Evolutionary conservation across 495 filamentous ascomycete species (phyloP).

Genomic region (Talaromyces wortmannii): DNA sequence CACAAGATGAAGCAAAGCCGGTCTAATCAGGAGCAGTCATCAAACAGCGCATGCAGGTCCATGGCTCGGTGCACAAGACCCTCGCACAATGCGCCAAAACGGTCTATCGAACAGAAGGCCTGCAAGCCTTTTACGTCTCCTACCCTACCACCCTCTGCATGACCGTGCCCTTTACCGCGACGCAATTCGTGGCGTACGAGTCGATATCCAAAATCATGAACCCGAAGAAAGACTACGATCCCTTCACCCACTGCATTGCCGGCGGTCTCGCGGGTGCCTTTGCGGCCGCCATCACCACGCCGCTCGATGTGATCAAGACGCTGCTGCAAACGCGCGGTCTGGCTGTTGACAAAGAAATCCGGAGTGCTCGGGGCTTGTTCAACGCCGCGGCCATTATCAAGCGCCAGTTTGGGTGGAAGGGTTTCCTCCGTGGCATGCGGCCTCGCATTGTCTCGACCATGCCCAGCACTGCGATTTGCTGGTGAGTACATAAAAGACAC

Average conservation of each 20-base stretch:
- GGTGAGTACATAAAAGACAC: constrained; percentile 50
- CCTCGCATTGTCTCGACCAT: constrained; percentile 93
- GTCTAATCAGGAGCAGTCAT: constrained; percentile 58
- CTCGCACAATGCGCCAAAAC: constrained; percentile 78
- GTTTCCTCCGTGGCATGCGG: constrained; percentile 88
- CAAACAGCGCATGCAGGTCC: constrained; percentile 99
- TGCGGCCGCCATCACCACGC: constrained; percentile 88
- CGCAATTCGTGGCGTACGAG: constrained; percentile 96
- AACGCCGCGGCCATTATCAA: constrained; percentile 79
- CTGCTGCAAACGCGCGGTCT: constrained; percentile 88
- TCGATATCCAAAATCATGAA: constrained; percentile 92
- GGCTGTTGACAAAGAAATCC: constrained; percentile 71
- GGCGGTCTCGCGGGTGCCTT: constrained; percentile 90
- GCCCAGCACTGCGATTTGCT: constrained; percentile 98
- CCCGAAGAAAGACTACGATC: constrained; percentile 76
- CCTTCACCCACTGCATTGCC: constrained; percentile 83
- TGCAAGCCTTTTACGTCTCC: constrained; percentile 94
- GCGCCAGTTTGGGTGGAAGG: constrained; percentile 71
- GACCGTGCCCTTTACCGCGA: constrained; percentile 95
- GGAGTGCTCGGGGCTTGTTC: constrained; percentile 75
- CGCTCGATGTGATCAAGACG: constrained; percentile 96
- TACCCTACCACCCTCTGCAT: constrained; percentile 98
- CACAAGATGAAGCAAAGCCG: no score
- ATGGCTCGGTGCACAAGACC: constrained; percentile 83
- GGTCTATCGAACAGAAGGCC: constrained; percentile 80